These are phyloP conservation scores for Clathrus columnatus DNA, from an alignment of 768 basidiomycete genomes.

Conservation along the genomic window DNA sequence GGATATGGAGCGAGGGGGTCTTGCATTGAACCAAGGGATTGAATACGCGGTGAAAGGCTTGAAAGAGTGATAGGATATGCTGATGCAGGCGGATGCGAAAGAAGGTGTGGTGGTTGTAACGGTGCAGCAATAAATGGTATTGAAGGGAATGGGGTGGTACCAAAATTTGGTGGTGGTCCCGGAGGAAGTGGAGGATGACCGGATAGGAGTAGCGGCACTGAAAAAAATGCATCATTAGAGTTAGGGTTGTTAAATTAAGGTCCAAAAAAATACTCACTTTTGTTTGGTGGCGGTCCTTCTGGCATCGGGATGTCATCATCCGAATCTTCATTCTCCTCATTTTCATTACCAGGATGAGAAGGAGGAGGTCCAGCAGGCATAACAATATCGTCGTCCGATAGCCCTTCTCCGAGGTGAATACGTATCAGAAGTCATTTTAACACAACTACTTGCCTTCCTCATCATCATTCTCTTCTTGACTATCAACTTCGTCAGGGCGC, in stretches of 20 bases:
- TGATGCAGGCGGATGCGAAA: constrained; percentile 20
- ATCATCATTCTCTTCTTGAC: constrained; percentile 44
- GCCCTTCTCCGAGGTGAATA: constrained; percentile 8
- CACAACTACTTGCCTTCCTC: constrained; percentile 27
- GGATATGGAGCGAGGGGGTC: constrained; percentile 72
- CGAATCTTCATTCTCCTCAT: constrained; percentile 38
- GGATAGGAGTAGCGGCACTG: constrained; percentile 9
- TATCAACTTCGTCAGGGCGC: constrained; percentile 52
- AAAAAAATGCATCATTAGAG: constrained; percentile 7
- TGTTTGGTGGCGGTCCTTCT: constrained; percentile 56
- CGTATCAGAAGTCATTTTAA: neutral
- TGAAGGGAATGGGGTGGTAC: constrained; percentile 12
- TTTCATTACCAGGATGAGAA: constrained; percentile 15
- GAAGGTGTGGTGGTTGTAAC: constrained; percentile 19
- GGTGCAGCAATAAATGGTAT: constrained; percentile 13
- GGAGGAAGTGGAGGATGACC: constrained; percentile 21
- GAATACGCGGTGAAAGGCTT: constrained; percentile 45
- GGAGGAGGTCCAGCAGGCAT: constrained; percentile 64
- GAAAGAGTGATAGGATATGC: constrained; percentile 14
- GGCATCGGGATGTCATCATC: constrained; percentile 91
- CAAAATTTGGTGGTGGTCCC: constrained; percentile 25
- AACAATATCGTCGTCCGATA: constrained; percentile 48
- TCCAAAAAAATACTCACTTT: neutral
- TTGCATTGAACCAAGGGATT: constrained; percentile 48
- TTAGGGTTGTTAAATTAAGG: constrained; percentile 1